A percentile compares a stretch with the other conserved stretches of the same genome.
phyloP scores from a whole-genome alignment of 768 basidiomycete species.

The Sutorius australiensis region DNA sequence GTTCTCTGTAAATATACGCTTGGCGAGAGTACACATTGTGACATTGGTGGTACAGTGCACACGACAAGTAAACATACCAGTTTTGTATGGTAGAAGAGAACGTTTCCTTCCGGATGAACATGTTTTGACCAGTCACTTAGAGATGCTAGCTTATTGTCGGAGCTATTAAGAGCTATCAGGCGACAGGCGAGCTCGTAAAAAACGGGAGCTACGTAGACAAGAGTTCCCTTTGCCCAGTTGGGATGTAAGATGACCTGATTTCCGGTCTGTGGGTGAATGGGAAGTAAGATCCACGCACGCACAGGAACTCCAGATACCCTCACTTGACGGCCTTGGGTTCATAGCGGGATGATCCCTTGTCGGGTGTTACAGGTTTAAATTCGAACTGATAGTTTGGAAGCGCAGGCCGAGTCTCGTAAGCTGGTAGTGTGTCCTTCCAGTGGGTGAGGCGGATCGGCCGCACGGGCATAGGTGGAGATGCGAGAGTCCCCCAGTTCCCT shows the following conservation, averaged over 20 bases:
- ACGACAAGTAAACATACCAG: conserved; percentile 1
- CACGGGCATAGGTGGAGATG: conserved; percentile 4
- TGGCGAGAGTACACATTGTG: neutral
- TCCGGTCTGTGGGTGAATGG: neutral
- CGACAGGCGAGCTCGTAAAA: neutral
- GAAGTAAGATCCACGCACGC: neutral
- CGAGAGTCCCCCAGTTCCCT: neutral
- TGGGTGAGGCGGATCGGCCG: no score
- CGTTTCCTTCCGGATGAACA: conserved; percentile 14
- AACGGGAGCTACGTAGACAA: conserved; percentile 5
- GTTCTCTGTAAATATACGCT: conserved; percentile 17
- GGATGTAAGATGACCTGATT: neutral
- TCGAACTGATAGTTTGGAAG: neutral
- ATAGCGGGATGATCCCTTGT: conserved; percentile 12
- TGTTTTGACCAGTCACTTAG: conserved; percentile 6
- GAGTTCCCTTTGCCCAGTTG: conserved; percentile 6
- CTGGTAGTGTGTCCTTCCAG: conserved; percentile 1
- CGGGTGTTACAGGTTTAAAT: conserved; percentile 4
- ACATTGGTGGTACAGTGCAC: neutral
- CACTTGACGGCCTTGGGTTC: neutral
- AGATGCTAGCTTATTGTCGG: neutral
- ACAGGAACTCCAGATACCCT: neutral
- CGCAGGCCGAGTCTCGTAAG: neutral
- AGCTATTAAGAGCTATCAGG: conserved; percentile 1
- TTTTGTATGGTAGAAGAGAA: conserved; percentile 13